A percentile compares a stretch with the other conserved stretches of the same genome.
Evolutionary conservation across 1,284 basidiomycete species (phyloP).

Genomic region (Tremellales sp.): DNA sequence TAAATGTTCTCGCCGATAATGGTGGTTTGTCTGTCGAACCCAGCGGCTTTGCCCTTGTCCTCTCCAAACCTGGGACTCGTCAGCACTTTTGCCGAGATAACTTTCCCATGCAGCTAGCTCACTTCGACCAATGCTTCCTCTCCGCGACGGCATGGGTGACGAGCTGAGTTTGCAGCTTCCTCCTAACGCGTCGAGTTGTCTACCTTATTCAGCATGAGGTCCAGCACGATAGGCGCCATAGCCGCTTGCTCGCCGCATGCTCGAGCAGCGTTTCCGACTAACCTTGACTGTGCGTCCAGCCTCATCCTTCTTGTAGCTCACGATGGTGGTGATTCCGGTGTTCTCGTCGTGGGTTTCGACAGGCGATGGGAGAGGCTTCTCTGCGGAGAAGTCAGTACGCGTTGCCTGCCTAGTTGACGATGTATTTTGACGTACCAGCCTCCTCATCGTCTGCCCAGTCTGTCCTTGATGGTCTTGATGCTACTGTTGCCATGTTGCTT

Average conservation of each 20-base stretch:
- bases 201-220: not conserved
- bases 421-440: no score
- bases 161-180: constrained; percentile 83
- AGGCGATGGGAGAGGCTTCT: not conserved
- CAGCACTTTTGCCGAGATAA: constrained; percentile 4
- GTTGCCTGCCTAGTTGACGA: constrained; percentile 5
- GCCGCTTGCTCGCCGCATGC: not conserved
- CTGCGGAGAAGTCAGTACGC: constrained; percentile 16
- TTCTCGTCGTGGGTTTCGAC: constrained; percentile 59
- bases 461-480: constrained; percentile 18
- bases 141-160: constrained; percentile 93
- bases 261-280: constrained; percentile 14
- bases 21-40: constrained; percentile 91
- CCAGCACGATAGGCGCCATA: not conserved
- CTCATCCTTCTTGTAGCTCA: constrained; percentile 82
- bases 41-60: constrained; percentile 81
- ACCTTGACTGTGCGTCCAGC: constrained; percentile 95
- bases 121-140: constrained; percentile 85
- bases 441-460: constrained; percentile 28
- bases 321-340: constrained; percentile 82
- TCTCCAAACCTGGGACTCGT: constrained; percentile 71
- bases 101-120: constrained; percentile 13
- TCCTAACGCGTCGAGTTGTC: constrained; percentile 72
- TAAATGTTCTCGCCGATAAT: constrained; percentile 89
- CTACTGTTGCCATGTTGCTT: constrained; percentile 4